Evolutionary conservation across 106 monocot species (phyloP), one percentile per base, ranked within the genome.

Genomic region (Triglochin maritima): DNA sequence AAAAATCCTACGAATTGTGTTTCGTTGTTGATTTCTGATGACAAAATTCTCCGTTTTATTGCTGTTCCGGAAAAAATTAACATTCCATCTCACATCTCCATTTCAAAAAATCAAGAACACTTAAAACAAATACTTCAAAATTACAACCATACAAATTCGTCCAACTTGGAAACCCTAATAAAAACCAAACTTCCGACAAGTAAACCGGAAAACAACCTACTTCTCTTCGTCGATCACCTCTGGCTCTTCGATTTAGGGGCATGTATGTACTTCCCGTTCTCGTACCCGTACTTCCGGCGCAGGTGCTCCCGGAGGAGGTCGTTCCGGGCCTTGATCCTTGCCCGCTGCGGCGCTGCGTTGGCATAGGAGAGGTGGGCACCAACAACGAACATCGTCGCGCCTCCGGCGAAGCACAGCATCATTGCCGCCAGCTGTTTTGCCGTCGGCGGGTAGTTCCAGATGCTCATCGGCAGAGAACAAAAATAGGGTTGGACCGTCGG

Each of bases 331-430:
- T 76, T 78, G 67, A 82, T 82, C 16, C 91, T 84, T 14, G 80
- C 84, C 4, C 78, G 79, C 78, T 83, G 85, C 1, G 87, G 85
- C 12, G 55, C 87, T 80, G 85, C 49, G 81, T 85, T 72, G 73
- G 63, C 80, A 69, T 87, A 87, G 65, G 92, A 92, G 64, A 85
- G 74, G 78, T 92, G 85, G 16, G 79, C 85, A 11, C 91, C 91
- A 50, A 15, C 47, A 43, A 65, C 68, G 78, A 92, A 80, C 5
- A 92, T 69, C 16, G 62, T 63, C 0, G 67, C 57, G 52, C 85
- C 87, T 4, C 68, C 14, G 46, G 57, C 15, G 81, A 92, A 87
- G 57, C 75, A 64, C 57, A 63, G 49, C 7, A 64, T 69, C 15
- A 78, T 82, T 60, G 70, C 15, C 11, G 60, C 73, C 10, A 74